These are phyloP conservation scores for Melanogaster broomeanus DNA, from an alignment of 768 basidiomycete species.

Conservation along the genomic window DNA sequence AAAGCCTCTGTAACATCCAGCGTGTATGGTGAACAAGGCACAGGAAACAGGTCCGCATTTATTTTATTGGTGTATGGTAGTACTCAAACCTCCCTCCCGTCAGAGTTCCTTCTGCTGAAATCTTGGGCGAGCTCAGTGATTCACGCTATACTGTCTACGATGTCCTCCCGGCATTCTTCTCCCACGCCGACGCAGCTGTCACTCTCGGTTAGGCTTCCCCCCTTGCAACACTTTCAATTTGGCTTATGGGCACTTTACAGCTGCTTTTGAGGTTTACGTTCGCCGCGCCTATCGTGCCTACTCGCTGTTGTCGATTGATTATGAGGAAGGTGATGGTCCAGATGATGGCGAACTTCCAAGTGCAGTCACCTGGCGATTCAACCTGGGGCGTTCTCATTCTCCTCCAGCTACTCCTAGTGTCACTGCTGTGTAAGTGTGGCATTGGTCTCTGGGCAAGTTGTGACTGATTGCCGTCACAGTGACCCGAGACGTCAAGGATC, in stretches of 20 bases:
- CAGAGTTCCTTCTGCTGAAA: constrained; percentile 82
- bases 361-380: constrained; percentile 93
- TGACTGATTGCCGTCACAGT: constrained; percentile 30
- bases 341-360: constrained; percentile 83
- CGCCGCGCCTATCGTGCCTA: constrained; percentile 96
- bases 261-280: constrained; percentile 94
- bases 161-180: constrained; percentile 95
- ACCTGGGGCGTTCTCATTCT: constrained; percentile 84
- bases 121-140: constrained; percentile 91
- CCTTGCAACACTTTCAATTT: background rate
- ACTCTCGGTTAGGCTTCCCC: constrained; percentile 62
- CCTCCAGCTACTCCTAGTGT: constrained; percentile 82
- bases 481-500: constrained; percentile 82
- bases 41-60: constrained; percentile 52
- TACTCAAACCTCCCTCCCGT: constrained; percentile 11
- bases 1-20: constrained; percentile 85
- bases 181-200: constrained; percentile 80
- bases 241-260: constrained; percentile 38
- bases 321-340: constrained; percentile 85
- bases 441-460: background rate
- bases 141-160: constrained; percentile 97
- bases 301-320: constrained; percentile 86
- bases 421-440: constrained; percentile 31
- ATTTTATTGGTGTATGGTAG: background rate
- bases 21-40: constrained; percentile 85